These are phyloP conservation scores for Flaveria sonorensis DNA, from an alignment of 129 eudicot genomes.

Conservation along the genomic window DNA sequence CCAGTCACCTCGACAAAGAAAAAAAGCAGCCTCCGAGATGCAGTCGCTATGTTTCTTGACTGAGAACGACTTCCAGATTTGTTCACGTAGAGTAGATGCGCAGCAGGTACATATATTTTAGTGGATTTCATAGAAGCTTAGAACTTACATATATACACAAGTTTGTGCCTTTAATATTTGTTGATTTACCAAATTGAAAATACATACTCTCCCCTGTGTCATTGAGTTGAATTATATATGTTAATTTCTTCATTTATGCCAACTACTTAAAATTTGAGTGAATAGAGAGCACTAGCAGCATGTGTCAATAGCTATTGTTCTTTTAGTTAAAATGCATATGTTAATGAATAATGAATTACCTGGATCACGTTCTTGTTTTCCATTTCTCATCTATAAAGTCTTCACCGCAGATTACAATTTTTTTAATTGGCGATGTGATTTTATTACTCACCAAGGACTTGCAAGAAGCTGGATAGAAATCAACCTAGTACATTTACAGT, in stretches of 20 bases:
- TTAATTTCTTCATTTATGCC: not conserved
- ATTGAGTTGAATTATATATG: not conserved
- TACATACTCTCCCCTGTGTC: not conserved
- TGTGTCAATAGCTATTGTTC: not conserved
- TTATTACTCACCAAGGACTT: no score
- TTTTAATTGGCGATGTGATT: no score
- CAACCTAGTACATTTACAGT: no score
- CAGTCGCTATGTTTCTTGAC: conserved; percentile 66
- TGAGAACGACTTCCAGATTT: conserved; percentile 22
- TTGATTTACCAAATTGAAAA: not conserved
- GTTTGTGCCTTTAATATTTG: conserved; percentile 1
- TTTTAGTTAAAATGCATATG: not conserved
- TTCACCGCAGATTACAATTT: no score
- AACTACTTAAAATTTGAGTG: not conserved
- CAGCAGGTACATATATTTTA: not conserved
- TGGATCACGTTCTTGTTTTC: not conserved
- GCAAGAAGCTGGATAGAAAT: no score
- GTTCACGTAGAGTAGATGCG: not conserved
- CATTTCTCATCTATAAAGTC: no score
- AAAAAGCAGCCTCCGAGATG: conserved; percentile 65
- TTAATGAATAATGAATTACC: no score
- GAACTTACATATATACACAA: conserved; percentile 15
- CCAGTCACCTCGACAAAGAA: conserved; percentile 46
- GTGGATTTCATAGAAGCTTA: conserved; percentile 5
- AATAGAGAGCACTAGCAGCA: not conserved